Conservation (phyloP, 306 rosid genomes). For the Corylus avellana region DNA sequence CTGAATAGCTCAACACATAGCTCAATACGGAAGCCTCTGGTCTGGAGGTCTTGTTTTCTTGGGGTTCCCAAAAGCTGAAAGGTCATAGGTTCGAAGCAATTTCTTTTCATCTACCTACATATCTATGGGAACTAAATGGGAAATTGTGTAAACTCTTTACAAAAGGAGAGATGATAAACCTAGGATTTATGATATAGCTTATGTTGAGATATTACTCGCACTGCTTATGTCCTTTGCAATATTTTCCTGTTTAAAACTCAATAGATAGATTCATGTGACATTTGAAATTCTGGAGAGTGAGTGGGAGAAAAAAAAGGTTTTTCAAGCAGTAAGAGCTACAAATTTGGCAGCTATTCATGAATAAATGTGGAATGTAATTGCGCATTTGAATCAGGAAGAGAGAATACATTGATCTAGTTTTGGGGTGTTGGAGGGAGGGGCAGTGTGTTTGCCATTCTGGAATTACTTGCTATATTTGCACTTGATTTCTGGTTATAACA, state of each 20-base stretch:
- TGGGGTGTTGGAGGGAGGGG: neutral
- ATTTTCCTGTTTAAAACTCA: neutral
- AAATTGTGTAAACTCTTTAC: neutral
- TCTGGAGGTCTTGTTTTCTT: neutral
- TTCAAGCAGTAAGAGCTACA: neutral
- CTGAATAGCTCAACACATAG: neutral
- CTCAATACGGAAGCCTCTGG: neutral
- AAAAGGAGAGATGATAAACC: neutral
- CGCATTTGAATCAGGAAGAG: neutral
- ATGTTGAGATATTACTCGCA: neutral
- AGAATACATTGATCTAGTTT: neutral
- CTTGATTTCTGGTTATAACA: neutral
- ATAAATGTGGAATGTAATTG: neutral
- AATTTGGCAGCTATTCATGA: neutral
- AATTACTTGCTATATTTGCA: neutral
- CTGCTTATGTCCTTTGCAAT: no score
- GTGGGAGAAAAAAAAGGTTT: neutral
- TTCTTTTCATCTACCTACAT: neutral
- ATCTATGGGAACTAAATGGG: neutral
- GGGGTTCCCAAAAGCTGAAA: conserved; percentile 2
- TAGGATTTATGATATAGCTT: neutral
- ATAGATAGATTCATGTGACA: neutral
- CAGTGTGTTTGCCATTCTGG: neutral
- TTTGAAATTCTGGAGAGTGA: neutral
- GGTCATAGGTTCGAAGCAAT: neutral